phyloP scores from a whole-genome alignment of 306 rosid genomes.

The Coriaria nepalensis region DNA sequence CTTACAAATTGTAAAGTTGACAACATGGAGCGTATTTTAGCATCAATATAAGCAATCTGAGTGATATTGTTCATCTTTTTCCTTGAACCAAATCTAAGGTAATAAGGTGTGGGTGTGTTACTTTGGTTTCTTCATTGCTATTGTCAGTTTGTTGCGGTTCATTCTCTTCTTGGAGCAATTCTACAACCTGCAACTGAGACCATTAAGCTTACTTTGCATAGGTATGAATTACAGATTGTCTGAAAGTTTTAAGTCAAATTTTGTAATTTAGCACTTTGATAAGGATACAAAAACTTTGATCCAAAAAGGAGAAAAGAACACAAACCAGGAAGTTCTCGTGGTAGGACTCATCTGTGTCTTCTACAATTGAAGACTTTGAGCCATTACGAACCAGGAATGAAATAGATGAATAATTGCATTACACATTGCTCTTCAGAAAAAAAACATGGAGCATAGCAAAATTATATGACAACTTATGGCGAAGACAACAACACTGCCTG shows the following conservation, averaged over 20 bases:
- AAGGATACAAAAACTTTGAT: too few species aligned
- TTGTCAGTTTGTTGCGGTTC: slow-evolving; percentile 20
- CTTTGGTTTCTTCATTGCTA: slow-evolving; percentile 43
- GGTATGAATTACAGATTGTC: not conserved
- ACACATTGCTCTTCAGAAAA: slow-evolving; percentile 1
- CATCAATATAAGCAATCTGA: slow-evolving; percentile 24
- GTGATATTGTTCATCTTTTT: not conserved
- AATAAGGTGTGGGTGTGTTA: slow-evolving; percentile 12
- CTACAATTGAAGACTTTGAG: slow-evolving; percentile 18
- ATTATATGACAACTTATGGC: not conserved
- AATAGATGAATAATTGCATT: slow-evolving; percentile 18
- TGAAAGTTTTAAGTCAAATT: not conserved
- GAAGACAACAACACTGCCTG: too few species aligned
- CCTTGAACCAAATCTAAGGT: not conserved
- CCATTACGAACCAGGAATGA: slow-evolving; percentile 29
- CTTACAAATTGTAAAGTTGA: slow-evolving; percentile 85
- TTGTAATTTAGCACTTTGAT: too few species aligned
- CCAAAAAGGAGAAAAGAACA: not conserved
- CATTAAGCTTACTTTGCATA: slow-evolving; percentile 12
- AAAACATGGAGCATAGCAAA: not conserved
- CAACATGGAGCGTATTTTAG: slow-evolving; percentile 75
- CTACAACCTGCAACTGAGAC: slow-evolving; percentile 41
- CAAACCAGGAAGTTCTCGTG: slow-evolving; percentile 50
- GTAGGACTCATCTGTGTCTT: slow-evolving; percentile 39
- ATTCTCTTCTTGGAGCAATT: slow-evolving; percentile 39